phyloP scores from a whole-genome alignment of 106 monocot genomes.

The Dioscorea alata region DNA sequence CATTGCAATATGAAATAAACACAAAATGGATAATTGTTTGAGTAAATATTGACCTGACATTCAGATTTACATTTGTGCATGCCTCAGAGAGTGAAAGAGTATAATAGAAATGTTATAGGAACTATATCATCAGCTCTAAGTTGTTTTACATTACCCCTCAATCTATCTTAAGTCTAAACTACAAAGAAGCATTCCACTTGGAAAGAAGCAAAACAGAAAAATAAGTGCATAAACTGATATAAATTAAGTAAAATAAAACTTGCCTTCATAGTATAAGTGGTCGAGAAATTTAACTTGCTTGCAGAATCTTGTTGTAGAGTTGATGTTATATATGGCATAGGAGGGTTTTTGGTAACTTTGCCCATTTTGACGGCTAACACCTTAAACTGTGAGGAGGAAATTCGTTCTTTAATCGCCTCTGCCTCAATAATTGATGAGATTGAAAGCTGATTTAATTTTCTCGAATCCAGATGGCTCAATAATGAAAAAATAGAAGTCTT shows the following conservation, averaged over 20 bases:
- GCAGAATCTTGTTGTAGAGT: conserved; percentile 90
- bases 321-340: conserved; percentile 95
- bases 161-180: too few species aligned
- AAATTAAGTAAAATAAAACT: neutral
- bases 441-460: conserved; percentile 73
- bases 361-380: conserved; percentile 51
- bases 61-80: too few species aligned
- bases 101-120: too few species aligned
- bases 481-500: conserved; percentile 28
- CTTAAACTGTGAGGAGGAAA: conserved; percentile 48
- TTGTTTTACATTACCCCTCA: too few species aligned
- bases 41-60: too few species aligned
- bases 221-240: neutral
- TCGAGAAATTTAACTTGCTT: conserved; percentile 69
- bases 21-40: too few species aligned
- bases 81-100: too few species aligned
- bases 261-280: conserved; percentile 89
- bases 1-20: too few species aligned
- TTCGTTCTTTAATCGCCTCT: conserved; percentile 42
- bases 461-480: conserved; percentile 58
- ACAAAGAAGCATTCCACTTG: too few species aligned
- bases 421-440: conserved; percentile 44
- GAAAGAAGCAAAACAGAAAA: neutral
- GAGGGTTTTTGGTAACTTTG: conserved; percentile 56
- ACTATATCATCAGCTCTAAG: too few species aligned